Conservation (phyloP, 1,284 basidiomycete genomes). For the Gymnopus androsaceus region DNA sequence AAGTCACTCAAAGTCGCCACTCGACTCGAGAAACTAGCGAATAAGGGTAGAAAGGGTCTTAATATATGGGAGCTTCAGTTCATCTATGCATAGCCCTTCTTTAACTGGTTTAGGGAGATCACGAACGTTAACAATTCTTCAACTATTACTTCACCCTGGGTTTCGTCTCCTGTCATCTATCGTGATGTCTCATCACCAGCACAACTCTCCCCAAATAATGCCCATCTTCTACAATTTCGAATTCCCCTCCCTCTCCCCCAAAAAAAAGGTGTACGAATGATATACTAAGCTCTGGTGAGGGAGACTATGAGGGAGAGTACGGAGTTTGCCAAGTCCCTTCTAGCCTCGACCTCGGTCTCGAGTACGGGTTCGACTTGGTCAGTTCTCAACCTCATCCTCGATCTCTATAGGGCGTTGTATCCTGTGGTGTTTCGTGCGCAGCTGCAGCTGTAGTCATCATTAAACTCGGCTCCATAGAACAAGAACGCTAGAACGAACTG, state of each 20-base stretch:
- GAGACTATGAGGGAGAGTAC: too few species aligned
- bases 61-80: conserved; percentile 40
- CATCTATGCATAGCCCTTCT: conserved; percentile 22
- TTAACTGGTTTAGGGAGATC: too few species aligned
- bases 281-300: too few species aligned
- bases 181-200: too few species aligned
- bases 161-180: background rate
- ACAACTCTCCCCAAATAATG: too few species aligned
- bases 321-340: too few species aligned
- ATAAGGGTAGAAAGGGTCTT: conserved; percentile 48
- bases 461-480: too few species aligned
- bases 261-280: too few species aligned
- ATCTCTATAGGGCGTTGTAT: conserved; percentile 81
- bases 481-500: too few species aligned
- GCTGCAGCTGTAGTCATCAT: conserved; percentile 51
- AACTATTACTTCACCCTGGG: conserved; percentile 17
- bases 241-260: too few species aligned
- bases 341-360: conserved; percentile 35
- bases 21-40: conserved; percentile 58
- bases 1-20: conserved; percentile 50
- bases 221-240: too few species aligned
- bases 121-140: too few species aligned
- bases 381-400: conserved; percentile 72
- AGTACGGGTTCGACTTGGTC: conserved; percentile 59
- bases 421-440: conserved; percentile 66